Evolutionary conservation across 768 basidiomycete genomes (phyloP), one percentile per base, ranked within the genome.

Genomic region (Amanita phalloides): DNA sequence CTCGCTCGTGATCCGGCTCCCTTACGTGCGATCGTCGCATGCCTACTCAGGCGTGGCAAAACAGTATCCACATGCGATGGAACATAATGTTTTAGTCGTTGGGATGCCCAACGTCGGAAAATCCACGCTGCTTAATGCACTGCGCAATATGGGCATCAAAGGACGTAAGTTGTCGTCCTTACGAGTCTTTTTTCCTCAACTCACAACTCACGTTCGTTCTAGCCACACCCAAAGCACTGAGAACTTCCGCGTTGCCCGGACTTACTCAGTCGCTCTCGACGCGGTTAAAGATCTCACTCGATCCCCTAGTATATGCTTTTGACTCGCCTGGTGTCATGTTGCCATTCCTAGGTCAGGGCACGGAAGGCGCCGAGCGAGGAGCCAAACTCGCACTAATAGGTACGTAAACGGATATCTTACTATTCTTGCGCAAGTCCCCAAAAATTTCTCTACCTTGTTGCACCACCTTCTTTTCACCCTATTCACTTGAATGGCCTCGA

Each of bases 91-190:
- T 6, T 76, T 97, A 2, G 91, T 98, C 21, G 84, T 96, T 53
- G 96, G 96, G 21, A 98, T 99, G 95, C 96, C 96, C 14, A 98
- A 98, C 65, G 92, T 97, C 44, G 95, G 95, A 38, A 98, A 99
- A 69, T 97, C 94, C 11, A 94, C 90, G 2, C 68, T 98, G 47
- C 71, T 99, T 10, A 99, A 99, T 62, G 81, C 91, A 1, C 74
- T 99, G 25, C 79, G 95, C 39, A 83, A 79, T 60, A 83, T 82
- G 61, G 95, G 95, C 9, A 88, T 95, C 42, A 73, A 77, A 59
- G 92, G 92, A 63, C 84, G 93, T 94, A 65, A 63, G 83, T 77
- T 49, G 38, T 25, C 55, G 54, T 51, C 53, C 47, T 53, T 32
- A 23, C 25, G 43, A 50, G 38, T 48, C 46, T 47, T 54, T 41